Evolutionary conservation across 768 basidiomycete genomes (phyloP), one percentile per base, ranked within the genome.

Genomic region (Kondoa subrosea): DNA sequence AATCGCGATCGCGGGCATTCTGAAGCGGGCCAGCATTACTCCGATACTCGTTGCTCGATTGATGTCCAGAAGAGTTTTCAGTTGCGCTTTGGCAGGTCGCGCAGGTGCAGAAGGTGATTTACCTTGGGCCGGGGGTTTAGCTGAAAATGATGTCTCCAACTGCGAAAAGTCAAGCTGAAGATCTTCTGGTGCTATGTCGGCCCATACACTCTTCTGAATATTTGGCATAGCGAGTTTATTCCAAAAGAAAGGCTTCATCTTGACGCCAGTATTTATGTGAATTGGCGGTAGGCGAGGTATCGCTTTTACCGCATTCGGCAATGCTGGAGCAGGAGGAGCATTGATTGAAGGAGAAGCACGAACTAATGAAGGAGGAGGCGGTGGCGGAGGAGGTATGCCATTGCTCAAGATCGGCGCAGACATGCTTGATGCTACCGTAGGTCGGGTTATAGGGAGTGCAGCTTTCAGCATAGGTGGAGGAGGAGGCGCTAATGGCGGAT

Each of bases 11-110:
- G 84, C 81, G 2, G 80, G 78, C 64, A 87, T 76, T 76, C 86
- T 87, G 68, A 92, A 84, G 15, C 85, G 80, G 1, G 85, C 83
- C 1, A 96, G 79, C 86, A 93, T 88, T 71, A 93, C 91, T 0
- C 84, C 87, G 71, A 91, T 81, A 73, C 92, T 88, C 71, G 89
- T 89, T 0, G 91, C 88, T 17, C 89, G 81, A 17, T 84, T 85
- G 58, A 87, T 88, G 74, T 88, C 87, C 34, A 91, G 78, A 30
- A 91, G 76, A 0, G 87, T 89, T 0, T 83, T 85, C 0, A 85
- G 81, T 70, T 81, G 66, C 34, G 72, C 81, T 75, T 84, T 81
- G 21, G 33, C 58, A 30, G 27, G 8, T 50, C 21, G 40, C 40
- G 8, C 30, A 31, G 4, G 21, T 14, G 16, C 27, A 25, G 74